These are phyloP conservation scores for Leishmania martiniquensis DNA, from an alignment of 208 protist genomes.

Conservation along the genomic window DNA sequence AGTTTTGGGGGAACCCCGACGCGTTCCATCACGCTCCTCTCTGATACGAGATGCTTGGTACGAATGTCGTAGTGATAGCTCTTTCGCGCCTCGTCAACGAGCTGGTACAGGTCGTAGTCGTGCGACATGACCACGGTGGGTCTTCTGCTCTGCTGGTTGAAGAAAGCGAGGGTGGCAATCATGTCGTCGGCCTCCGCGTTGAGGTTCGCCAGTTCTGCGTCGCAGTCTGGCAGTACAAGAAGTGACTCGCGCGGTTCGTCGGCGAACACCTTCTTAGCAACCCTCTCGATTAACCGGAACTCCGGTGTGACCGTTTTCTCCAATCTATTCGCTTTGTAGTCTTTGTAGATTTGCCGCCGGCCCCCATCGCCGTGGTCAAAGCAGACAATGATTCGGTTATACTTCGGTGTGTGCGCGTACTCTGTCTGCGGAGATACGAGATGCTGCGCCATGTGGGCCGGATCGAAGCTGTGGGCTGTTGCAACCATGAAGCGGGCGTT, in stretches of 20 bases:
- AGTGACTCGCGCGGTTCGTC: slow-evolving; percentile 73
- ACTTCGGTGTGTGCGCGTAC: slow-evolving; percentile 86
- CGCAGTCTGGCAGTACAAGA: slow-evolving; percentile 76
- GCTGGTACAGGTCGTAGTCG: slow-evolving; percentile 90
- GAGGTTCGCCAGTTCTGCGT: slow-evolving; percentile 64
- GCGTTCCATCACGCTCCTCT: slow-evolving; percentile 79
- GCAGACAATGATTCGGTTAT: slow-evolving; percentile 87
- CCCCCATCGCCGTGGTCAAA: slow-evolving; percentile 93
- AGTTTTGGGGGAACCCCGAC: slow-evolving; percentile 85
- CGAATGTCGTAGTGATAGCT: slow-evolving; percentile 89
- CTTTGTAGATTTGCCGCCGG: slow-evolving; percentile 64
- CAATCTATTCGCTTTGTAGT: slow-evolving; percentile 82
- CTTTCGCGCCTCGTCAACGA: slow-evolving; percentile 76
- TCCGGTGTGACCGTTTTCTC: slow-evolving; percentile 44
- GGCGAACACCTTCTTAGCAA: slow-evolving; percentile 78
- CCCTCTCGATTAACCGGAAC: slow-evolving; percentile 78
- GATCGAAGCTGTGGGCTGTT: slow-evolving; percentile 89
- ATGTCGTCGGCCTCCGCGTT: slow-evolving; percentile 93
- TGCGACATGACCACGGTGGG: slow-evolving; percentile 89
- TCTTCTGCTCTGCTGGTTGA: slow-evolving; percentile 73
- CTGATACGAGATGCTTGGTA: slow-evolving; percentile 86
- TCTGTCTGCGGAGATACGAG: slow-evolving; percentile 89
- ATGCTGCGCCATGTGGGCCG: slow-evolving; percentile 77
- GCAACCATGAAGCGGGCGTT: slow-evolving; percentile 81
- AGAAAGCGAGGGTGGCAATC: slow-evolving; percentile 80